A percentile compares a stretch with the other conserved stretches of the same genome.
Evolutionary conservation across 805 yeast genomes (phyloP).

Genomic region (Metschnikowia baotianmanensis): DNA sequence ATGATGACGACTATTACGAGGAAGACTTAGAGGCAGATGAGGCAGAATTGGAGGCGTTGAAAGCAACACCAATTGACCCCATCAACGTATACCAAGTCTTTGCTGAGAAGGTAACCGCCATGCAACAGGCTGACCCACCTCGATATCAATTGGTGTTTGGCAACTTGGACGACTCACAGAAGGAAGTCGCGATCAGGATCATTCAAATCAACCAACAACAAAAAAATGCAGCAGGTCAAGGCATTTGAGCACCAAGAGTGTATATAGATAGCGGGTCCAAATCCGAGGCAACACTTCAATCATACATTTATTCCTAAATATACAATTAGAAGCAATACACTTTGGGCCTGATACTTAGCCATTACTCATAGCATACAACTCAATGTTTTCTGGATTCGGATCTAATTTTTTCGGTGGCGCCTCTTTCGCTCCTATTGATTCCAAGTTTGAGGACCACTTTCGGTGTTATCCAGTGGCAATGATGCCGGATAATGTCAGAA

Average conservation of each 20-base stretch:
- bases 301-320: too few relatives aligned
- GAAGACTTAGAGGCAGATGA: slow-evolving; percentile 54
- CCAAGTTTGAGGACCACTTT: slow-evolving; percentile 76
- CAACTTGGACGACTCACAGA: slow-evolving; percentile 34
- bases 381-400: slow-evolving; percentile 45
- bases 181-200: slow-evolving; percentile 30
- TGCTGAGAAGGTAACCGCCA: slow-evolving; percentile 47
- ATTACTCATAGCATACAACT: background rate
- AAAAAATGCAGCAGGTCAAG: slow-evolving; percentile 10
- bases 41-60: slow-evolving; percentile 78
- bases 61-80: slow-evolving; percentile 74
- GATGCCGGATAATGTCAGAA: slow-evolving; percentile 75
- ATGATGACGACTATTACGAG: slow-evolving; percentile 27
- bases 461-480: slow-evolving; percentile 88
- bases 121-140: slow-evolving; percentile 48
- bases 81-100: slow-evolving; percentile 70
- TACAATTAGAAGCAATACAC: too few relatives aligned
- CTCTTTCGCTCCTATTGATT: slow-evolving; percentile 30
- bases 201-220: slow-evolving; percentile 23
- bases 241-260: slow-evolving; percentile 4
- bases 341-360: background rate
- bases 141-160: slow-evolving; percentile 51
- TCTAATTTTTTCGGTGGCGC: slow-evolving; percentile 36
- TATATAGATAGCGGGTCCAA: slow-evolving; percentile 3
- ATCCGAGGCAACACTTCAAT: slow-evolving; percentile 1